These are phyloP conservation scores for Tephrocybe sp. DNA, from an alignment of 768 basidiomycete genomes.

Conservation along the genomic window DNA sequence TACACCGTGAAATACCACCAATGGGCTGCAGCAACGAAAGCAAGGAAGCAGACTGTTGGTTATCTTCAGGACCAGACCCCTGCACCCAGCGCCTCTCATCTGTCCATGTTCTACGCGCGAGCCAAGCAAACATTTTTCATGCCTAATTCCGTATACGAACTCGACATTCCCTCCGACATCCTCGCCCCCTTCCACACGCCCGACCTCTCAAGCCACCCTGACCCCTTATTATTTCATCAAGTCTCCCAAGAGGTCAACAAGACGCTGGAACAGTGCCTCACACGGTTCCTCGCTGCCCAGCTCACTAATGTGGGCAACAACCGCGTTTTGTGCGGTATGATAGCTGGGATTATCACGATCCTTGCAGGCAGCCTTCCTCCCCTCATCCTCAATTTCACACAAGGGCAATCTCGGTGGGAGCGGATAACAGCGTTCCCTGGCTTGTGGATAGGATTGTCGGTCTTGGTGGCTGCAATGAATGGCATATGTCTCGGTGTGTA, in stretches of 20 bases:
- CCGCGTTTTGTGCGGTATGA: slow-evolving; percentile 68
- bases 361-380: slow-evolving; percentile 50
- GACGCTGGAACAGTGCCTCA: slow-evolving; percentile 64
- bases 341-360: slow-evolving; percentile 55
- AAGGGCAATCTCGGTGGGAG: slow-evolving; percentile 51
- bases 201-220: slow-evolving; percentile 52
- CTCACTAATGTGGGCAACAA: slow-evolving; percentile 72
- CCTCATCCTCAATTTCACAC: slow-evolving; percentile 45
- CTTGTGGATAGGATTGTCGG: slow-evolving; percentile 66
- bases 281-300: slow-evolving; percentile 67
- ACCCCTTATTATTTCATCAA: slow-evolving; percentile 62
- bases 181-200: slow-evolving; percentile 58
- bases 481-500: slow-evolving; percentile 81
- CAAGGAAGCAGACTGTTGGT: slow-evolving; percentile 28
- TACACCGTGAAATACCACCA: slow-evolving; percentile 54
- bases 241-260: slow-evolving; percentile 56
- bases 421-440: slow-evolving; percentile 64
- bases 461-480: slow-evolving; percentile 62
- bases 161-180: slow-evolving; percentile 65
- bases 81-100: slow-evolving; percentile 46
- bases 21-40: slow-evolving; percentile 39
- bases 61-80: slow-evolving; percentile 36
- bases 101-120: slow-evolving; percentile 75
- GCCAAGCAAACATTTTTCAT: slow-evolving; percentile 83
- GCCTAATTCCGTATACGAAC: slow-evolving; percentile 68